phyloP scores from a whole-genome alignment of 371 early-diverging fungal species.

The Actinomortierella ambigua region DNA sequence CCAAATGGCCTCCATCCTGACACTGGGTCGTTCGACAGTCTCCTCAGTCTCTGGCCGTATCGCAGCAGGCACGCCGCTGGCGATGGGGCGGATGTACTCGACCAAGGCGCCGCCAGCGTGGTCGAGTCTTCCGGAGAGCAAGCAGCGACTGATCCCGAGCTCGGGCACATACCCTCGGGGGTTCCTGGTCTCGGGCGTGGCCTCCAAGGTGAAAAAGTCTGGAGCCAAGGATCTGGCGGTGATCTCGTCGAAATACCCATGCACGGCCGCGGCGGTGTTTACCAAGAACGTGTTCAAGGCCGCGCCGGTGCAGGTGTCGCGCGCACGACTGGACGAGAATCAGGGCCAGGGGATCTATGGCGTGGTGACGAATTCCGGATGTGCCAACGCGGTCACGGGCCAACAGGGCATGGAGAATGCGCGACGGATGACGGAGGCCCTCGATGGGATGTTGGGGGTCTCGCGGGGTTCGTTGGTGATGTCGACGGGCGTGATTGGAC shows the following conservation, averaged over 20 bases:
- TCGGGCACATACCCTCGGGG: conserved; percentile 76
- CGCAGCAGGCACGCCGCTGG: no score
- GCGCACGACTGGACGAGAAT: conserved; percentile 60
- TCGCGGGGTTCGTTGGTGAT: conserved; percentile 72
- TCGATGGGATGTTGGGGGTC: conserved; percentile 55
- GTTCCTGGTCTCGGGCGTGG: conserved; percentile 80
- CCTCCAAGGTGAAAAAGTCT: conserved; percentile 85
- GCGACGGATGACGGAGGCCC: conserved; percentile 64
- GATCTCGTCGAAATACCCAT: conserved; percentile 74
- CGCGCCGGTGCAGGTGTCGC: conserved; percentile 86
- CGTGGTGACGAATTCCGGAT: conserved; percentile 89
- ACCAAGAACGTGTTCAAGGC: conserved; percentile 93
- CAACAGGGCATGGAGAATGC: conserved; percentile 83
- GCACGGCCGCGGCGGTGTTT: conserved; percentile 88
- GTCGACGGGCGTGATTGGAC: conserved; percentile 98
- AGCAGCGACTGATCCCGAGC: conserved; percentile 56
- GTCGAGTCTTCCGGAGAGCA: conserved; percentile 28
- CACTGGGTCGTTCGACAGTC: no score
- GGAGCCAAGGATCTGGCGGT: conserved; percentile 79
- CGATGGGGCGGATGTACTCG: conserved; percentile 15
- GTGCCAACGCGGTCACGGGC: conserved; percentile 97
- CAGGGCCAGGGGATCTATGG: conserved; percentile 59
- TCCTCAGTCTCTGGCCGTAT: no score
- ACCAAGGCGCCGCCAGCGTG: conserved; percentile 38
- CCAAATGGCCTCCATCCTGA: no score